Percentiles rank a stretch among this genome's conserved stretches.
Evolutionary conservation across 768 basidiomycete genomes (phyloP).

Genomic region (Polyporus arcularius): DNA sequence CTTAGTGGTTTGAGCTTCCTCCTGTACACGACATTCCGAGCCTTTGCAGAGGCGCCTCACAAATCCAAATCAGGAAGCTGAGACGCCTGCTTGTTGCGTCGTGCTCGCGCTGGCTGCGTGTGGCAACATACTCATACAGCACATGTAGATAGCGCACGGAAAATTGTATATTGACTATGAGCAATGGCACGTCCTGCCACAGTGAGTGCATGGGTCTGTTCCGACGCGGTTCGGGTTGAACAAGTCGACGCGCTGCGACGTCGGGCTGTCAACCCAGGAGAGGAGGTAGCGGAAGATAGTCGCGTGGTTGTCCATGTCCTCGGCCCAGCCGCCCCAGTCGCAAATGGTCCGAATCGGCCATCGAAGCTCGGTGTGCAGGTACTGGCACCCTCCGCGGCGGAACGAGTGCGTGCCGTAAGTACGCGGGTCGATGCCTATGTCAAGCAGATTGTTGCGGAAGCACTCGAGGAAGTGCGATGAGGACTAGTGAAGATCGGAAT

Average conservation of each 20-base stretch:
- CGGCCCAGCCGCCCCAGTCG: slow-evolving; percentile 47
- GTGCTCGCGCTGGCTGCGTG: no score
- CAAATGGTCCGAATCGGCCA: slow-evolving; percentile 43
- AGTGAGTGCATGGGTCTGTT: slow-evolving; percentile 27
- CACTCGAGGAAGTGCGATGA: slow-evolving; percentile 25
- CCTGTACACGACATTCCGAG: no score
- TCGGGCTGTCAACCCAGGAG: slow-evolving; percentile 40
- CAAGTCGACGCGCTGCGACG: slow-evolving; percentile 35
- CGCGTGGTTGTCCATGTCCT: slow-evolving; percentile 36
- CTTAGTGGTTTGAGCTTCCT: no score
- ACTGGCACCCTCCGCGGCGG: slow-evolving; percentile 43
- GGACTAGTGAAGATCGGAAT: no score
- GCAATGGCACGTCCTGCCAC: slow-evolving; percentile 36
- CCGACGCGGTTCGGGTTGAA: slow-evolving; percentile 34
- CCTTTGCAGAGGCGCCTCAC: no score
- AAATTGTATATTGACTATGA: no score
- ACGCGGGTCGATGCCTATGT: slow-evolving; percentile 38
- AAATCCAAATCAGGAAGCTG: no score
- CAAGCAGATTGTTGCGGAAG: slow-evolving; percentile 43
- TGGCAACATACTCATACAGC: no score
- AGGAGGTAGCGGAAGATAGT: slow-evolving; percentile 44
- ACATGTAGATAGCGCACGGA: no score
- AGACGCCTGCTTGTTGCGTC: no score
- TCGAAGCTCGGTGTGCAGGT: slow-evolving; percentile 30
- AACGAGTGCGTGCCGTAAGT: slow-evolving; percentile 46